A percentile compares a stretch with the other conserved stretches of the same genome.
phyloP scores from a whole-genome alignment of 176 grass and related monocot species.

The Luzula sylvatica region DNA sequence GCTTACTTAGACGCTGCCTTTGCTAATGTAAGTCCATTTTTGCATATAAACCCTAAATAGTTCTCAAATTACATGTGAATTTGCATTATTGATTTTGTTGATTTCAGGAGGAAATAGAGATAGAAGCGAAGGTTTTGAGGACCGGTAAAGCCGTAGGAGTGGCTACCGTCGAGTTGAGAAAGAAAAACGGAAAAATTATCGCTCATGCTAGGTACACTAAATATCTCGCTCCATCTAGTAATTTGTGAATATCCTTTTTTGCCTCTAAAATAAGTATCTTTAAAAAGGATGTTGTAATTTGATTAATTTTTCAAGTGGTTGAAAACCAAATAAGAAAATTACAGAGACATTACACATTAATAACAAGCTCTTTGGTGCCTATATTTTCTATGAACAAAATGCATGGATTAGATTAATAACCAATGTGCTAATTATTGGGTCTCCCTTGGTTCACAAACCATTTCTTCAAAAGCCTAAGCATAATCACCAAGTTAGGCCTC shows the following conservation, averaged over 20 bases:
- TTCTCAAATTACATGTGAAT: not conserved
- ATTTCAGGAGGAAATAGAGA: constrained; percentile 81
- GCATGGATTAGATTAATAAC: not conserved
- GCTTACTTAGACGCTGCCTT: constrained; percentile 85
- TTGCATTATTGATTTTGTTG: constrained; percentile 1
- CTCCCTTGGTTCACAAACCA: constrained; percentile 19
- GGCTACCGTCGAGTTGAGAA: constrained; percentile 61
- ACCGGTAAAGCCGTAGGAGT: constrained; percentile 76
- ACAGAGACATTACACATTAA: not conserved
- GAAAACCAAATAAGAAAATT: too few species aligned
- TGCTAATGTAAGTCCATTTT: constrained; percentile 31
- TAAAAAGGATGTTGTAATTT: too few species aligned
- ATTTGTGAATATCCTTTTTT: constrained; percentile 37
- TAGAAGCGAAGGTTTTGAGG: constrained; percentile 73
- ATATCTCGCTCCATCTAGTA: constrained; percentile 63
- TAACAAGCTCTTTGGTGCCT: not conserved
- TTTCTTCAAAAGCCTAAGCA: constrained; percentile 19
- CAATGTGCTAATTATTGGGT: not conserved
- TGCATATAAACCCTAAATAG: not conserved
- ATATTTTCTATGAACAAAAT: not conserved
- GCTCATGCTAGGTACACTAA: constrained; percentile 89
- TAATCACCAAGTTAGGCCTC: constrained; percentile 16
- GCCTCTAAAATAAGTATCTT: too few species aligned
- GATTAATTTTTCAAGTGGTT: not conserved
- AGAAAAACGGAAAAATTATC: constrained; percentile 74